These are phyloP conservation scores for Sphaerulina populicola DNA, from an alignment of 2,329 filamentous ascomycete species.

Conservation along the genomic window DNA sequence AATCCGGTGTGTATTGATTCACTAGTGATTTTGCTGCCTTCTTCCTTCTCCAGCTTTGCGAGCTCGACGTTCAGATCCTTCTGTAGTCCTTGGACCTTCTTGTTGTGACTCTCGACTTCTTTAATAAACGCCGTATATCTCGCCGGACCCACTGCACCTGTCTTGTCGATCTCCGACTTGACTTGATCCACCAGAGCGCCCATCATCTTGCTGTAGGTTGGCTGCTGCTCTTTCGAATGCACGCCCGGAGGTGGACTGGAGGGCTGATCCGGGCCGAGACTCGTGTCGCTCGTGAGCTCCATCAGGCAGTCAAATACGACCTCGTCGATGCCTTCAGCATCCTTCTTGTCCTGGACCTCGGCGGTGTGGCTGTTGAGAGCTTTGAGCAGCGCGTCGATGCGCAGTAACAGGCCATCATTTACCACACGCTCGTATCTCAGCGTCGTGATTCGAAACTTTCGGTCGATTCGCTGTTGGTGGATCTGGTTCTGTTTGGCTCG, in stretches of 20 bases:
- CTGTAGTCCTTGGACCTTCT: constrained; percentile 71
- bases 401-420: constrained; percentile 80
- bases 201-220: constrained; percentile 95
- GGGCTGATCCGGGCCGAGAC: constrained; percentile 63
- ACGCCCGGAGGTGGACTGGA: constrained; percentile 74
- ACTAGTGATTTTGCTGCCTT: constrained; percentile 85
- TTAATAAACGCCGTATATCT: constrained; percentile 67
- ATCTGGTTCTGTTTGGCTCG: constrained; percentile 97
- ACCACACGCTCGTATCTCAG: constrained; percentile 86
- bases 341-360: constrained; percentile 48
- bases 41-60: constrained; percentile 73
- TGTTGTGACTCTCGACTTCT: constrained; percentile 67
- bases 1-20: constrained; percentile 84
- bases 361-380: constrained; percentile 66
- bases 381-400: constrained; percentile 70
- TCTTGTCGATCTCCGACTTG: constrained; percentile 71
- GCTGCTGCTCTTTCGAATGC: constrained; percentile 64
- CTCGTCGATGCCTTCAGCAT: constrained; percentile 60
- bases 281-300: constrained; percentile 56
- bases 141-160: constrained; percentile 47
- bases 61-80: constrained; percentile 65
- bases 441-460: constrained; percentile 80
- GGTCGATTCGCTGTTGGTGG: constrained; percentile 77
- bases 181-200: constrained; percentile 90
- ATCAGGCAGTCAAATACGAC: constrained; percentile 84